Percentiles rank a stretch among this genome's conserved stretches.
phyloP scores from a whole-genome alignment of 495 filamentous ascomycete genomes.

The Lasiosphaeria ovina region DNA sequence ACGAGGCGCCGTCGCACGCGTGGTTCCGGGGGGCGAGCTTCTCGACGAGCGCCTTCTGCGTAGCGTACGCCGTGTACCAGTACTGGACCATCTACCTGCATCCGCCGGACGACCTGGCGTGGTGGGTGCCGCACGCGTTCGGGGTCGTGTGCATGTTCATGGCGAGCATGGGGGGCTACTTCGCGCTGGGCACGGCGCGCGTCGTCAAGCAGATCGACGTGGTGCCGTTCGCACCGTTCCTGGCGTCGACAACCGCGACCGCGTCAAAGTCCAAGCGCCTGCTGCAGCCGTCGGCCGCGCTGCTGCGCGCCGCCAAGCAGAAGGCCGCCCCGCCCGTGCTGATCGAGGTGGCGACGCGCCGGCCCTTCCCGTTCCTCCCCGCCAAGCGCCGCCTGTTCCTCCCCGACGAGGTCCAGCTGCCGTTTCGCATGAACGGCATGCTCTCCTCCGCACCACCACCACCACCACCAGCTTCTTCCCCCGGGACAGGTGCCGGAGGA shows the following conservation, averaged over 20 bases:
- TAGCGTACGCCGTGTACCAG: conserved; percentile 55
- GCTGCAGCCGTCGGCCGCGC: no score
- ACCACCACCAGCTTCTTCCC: not conserved
- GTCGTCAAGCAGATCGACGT: conserved; percentile 44
- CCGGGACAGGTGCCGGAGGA: not conserved
- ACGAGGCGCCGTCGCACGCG: conserved; percentile 60
- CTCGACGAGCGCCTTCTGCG: conserved; percentile 53
- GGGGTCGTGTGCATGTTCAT: conserved; percentile 45
- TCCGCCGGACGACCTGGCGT: conserved; percentile 40
- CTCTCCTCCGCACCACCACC: conserved; percentile 5
- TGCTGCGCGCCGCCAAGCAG: no score
- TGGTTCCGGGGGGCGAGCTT: conserved; percentile 58
- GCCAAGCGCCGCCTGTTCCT: conserved; percentile 30
- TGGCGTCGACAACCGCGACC: not conserved
- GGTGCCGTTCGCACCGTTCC: conserved; percentile 24
- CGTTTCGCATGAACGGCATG: conserved; percentile 34
- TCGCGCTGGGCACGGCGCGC: conserved; percentile 41
- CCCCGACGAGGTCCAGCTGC: conserved; percentile 38
- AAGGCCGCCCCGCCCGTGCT: conserved; percentile 21
- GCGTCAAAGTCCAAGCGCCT: not conserved
- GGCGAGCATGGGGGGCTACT: conserved; percentile 45
- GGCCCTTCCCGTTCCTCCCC: conserved; percentile 36
- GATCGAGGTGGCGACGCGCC: conserved; percentile 38
- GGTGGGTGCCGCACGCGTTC: conserved; percentile 45
- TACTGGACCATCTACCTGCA: conserved; percentile 47